These are phyloP conservation scores for Suhomyces taliae DNA, from an alignment of 1,139 yeast species.

Conservation along the genomic window DNA sequence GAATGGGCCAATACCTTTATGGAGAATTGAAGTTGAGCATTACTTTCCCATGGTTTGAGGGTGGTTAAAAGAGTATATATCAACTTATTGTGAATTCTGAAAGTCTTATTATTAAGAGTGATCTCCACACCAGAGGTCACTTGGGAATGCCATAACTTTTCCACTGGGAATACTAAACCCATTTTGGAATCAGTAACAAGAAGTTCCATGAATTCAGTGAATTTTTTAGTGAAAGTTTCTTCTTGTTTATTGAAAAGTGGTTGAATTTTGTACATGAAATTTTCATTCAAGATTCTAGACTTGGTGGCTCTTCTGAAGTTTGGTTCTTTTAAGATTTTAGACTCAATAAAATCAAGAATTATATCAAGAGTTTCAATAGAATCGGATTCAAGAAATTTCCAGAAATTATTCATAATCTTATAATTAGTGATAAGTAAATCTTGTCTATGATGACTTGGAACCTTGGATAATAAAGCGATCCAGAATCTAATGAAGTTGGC, in stretches of 20 bases:
- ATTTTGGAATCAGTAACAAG: conserved; percentile 45
- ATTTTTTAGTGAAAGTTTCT: conserved; percentile 20
- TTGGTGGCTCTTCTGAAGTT: conserved; percentile 69
- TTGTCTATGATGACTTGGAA: conserved; percentile 56
- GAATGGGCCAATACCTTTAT: conserved; percentile 50
- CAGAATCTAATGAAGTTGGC: conserved; percentile 61
- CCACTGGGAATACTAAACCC: conserved; percentile 67
- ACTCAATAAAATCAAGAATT: conserved; percentile 50
- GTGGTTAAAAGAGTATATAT: conserved; percentile 61
- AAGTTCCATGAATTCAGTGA: conserved; percentile 52
- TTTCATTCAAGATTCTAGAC: conserved; percentile 75
- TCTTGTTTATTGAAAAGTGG: conserved; percentile 47
- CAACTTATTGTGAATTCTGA: conserved; percentile 65
- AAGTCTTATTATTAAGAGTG: conserved; percentile 46
- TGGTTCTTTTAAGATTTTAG: conserved; percentile 56
- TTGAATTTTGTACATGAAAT: conserved; percentile 61
- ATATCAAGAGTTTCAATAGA: conserved; percentile 40
- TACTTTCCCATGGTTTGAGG: conserved; percentile 82
- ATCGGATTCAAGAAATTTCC: conserved; percentile 64
- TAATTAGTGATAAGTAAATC: conserved; percentile 60
- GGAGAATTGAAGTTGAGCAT: conserved; percentile 57
- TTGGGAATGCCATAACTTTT: conserved; percentile 50
- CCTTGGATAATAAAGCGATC: conserved; percentile 48
- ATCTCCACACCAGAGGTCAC: conserved; percentile 29
- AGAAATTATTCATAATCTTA: conserved; percentile 61